These are phyloP conservation scores for Globisporangium polare DNA, from an alignment of 352 stramenopile species.

Conservation along the genomic window DNA sequence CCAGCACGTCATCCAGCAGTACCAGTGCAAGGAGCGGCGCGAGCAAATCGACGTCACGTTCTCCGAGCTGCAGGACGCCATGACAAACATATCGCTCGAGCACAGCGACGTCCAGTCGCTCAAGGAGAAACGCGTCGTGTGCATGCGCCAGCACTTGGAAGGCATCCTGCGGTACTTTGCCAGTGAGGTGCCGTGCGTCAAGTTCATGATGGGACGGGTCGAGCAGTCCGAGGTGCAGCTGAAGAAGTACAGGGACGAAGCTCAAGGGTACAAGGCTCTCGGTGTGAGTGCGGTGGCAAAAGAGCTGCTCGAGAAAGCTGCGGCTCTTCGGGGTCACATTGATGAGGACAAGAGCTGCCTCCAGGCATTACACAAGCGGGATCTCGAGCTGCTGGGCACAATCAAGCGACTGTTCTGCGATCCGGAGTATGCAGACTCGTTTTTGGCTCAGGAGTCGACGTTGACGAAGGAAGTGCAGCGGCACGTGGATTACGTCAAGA, in stretches of 20 bases:
- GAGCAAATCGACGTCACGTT: conserved; percentile 38
- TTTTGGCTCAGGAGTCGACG: conserved; percentile 31
- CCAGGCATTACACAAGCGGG: conserved; percentile 36
- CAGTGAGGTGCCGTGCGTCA: conserved; percentile 70
- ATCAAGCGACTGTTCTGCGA: conserved; percentile 23
- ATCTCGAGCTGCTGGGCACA: conserved; percentile 43
- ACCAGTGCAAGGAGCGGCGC: conserved; percentile 30
- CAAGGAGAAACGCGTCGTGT: conserved; percentile 42
- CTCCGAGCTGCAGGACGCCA: conserved; percentile 26
- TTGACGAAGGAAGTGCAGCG: conserved; percentile 52
- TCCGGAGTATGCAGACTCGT: conserved; percentile 17
- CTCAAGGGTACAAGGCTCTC: conserved; percentile 43
- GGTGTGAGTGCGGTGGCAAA: conserved; percentile 47
- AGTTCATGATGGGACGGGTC: conserved; percentile 74
- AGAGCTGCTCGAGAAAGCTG: conserved; percentile 46
- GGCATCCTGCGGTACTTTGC: conserved; percentile 67
- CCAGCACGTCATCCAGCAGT: conserved; percentile 35
- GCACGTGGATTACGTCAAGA: conserved; percentile 61
- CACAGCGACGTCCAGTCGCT: conserved; percentile 41
- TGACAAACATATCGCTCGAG: conserved; percentile 30
- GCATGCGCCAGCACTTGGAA: conserved; percentile 59
- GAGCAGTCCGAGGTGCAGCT: conserved; percentile 40
- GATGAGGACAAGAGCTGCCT: conserved; percentile 52
- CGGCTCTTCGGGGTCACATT: conserved; percentile 31
- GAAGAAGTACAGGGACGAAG: conserved; percentile 35